A percentile compares a stretch with the other conserved stretches of the same genome.
These are phyloP conservation scores for Epichloe glyceriae DNA, from an alignment of 2,329 filamentous ascomycete species.

Conservation along the genomic window DNA sequence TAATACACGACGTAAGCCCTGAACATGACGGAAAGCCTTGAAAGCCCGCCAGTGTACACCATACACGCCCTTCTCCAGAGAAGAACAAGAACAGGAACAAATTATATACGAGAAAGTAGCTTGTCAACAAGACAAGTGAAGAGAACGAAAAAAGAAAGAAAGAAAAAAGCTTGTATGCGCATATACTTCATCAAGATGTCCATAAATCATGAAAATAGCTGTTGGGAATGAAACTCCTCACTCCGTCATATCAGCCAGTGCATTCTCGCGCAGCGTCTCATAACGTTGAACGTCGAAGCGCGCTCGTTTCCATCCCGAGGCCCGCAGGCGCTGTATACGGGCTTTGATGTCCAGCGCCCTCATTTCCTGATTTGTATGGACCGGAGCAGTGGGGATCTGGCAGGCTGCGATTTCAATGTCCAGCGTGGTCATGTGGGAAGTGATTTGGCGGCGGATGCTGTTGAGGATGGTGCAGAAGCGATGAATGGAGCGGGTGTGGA, in stretches of 20 bases:
- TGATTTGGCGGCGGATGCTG: slow-evolving; percentile 34
- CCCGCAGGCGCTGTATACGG: slow-evolving; percentile 41
- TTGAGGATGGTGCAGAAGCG: slow-evolving; percentile 37
- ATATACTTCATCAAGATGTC: too few relatives aligned
- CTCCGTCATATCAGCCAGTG: slow-evolving; percentile 33
- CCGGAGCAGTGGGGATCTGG: slow-evolving; percentile 10
- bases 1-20: not conserved
- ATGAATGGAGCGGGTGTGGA: slow-evolving; percentile 30
- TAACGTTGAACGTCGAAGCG: slow-evolving; percentile 42
- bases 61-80: too few relatives aligned
- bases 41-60: too few relatives aligned
- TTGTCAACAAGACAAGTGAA: not conserved
- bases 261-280: slow-evolving; percentile 37
- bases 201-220: not conserved
- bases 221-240: not conserved
- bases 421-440: slow-evolving; percentile 33
- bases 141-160: not conserved
- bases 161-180: not conserved
- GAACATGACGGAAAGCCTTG: not conserved
- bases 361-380: slow-evolving; percentile 20
- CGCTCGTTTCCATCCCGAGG: slow-evolving; percentile 41
- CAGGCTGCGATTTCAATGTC: slow-evolving; percentile 25
- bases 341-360: slow-evolving; percentile 30
- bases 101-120: not conserved
- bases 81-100: not conserved